Conservation (phyloP, 495 filamentous ascomycete species). For the Extremus antarcticus region DNA sequence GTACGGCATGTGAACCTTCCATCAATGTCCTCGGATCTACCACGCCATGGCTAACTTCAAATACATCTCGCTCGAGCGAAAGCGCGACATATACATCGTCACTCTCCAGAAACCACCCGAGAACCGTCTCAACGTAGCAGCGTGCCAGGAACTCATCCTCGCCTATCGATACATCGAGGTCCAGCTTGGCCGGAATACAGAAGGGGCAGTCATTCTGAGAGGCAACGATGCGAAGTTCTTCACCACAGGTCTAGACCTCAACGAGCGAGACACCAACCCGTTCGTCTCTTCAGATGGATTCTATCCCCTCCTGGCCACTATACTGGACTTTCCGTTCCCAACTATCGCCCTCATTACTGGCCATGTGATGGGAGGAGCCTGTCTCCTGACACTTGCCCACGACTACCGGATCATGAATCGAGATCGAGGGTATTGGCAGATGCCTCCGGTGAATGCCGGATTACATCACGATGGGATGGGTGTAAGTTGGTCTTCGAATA, state of each 20-base stretch:
- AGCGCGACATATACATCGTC: constrained; percentile 33
- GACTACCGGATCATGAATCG: constrained; percentile 43
- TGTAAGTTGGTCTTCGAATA: background rate
- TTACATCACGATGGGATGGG: constrained; percentile 41
- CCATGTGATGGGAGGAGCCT: constrained; percentile 40
- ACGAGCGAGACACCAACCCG: constrained; percentile 36
- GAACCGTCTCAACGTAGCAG: constrained; percentile 34
- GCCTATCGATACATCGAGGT: constrained; percentile 28
- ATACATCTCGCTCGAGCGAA: background rate
- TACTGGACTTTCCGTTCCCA: constrained; percentile 41
- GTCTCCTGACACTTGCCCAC: constrained; percentile 35
- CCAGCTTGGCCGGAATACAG: constrained; percentile 28
- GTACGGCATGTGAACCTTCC: too few relatives aligned
- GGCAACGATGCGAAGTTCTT: constrained; percentile 39
- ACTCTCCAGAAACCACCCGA: constrained; percentile 39
- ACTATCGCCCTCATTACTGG: constrained; percentile 39
- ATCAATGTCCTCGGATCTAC: too few relatives aligned
- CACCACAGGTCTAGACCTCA: constrained; percentile 40
- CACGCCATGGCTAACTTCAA: background rate
- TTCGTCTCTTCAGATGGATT: constrained; percentile 40
- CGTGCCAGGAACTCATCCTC: constrained; percentile 25
- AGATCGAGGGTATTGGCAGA: constrained; percentile 36
- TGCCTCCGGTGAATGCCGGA: constrained; percentile 40
- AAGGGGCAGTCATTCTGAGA: constrained; percentile 36
- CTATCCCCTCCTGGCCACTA: constrained; percentile 35